A percentile compares a stretch with the other conserved stretches of the same genome.
Evolutionary conservation across 306 rosid species (phyloP).

Genomic region (Casuarina cunninghamiana): DNA sequence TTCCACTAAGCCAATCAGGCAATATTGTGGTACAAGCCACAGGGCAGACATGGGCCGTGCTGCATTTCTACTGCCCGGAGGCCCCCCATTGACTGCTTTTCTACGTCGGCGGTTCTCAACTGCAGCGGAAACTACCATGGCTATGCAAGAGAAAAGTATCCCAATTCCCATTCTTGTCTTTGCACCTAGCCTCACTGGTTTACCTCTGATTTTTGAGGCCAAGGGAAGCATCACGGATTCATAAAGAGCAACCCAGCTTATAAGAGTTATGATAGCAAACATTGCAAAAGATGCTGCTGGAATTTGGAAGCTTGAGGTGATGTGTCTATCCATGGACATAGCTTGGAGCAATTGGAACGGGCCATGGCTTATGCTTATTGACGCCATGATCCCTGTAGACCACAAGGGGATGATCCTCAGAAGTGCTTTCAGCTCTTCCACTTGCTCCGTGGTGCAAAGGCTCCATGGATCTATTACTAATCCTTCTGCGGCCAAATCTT

Average conservation of each 20-base stretch:
- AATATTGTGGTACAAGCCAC: conserved; percentile 60
- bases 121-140: conserved; percentile 45
- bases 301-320: conserved; percentile 49
- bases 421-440: conserved; percentile 65
- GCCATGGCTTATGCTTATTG: conserved; percentile 46
- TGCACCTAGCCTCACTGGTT: conserved; percentile 38
- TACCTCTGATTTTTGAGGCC: conserved; percentile 55
- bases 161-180: conserved; percentile 66
- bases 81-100: conserved; percentile 41
- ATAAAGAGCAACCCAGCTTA: conserved; percentile 48
- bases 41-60: conserved; percentile 58
- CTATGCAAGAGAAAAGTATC: conserved; percentile 38
- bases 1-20: conserved; percentile 56
- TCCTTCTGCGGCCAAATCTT: conserved; percentile 47
- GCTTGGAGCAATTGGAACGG: conserved; percentile 67
- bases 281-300: conserved; percentile 65
- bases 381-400: conserved; percentile 51
- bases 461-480: conserved; percentile 58
- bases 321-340: conserved; percentile 55
- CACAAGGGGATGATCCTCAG: conserved; percentile 64
- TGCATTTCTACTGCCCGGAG: conserved; percentile 33
- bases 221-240: conserved; percentile 53
- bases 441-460: conserved; percentile 67
- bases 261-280: conserved; percentile 42
- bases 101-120: conserved; percentile 46